These are phyloP conservation scores for Dacryopinax primogenitus DNA, from an alignment of 768 basidiomycete species.

Conservation along the genomic window DNA sequence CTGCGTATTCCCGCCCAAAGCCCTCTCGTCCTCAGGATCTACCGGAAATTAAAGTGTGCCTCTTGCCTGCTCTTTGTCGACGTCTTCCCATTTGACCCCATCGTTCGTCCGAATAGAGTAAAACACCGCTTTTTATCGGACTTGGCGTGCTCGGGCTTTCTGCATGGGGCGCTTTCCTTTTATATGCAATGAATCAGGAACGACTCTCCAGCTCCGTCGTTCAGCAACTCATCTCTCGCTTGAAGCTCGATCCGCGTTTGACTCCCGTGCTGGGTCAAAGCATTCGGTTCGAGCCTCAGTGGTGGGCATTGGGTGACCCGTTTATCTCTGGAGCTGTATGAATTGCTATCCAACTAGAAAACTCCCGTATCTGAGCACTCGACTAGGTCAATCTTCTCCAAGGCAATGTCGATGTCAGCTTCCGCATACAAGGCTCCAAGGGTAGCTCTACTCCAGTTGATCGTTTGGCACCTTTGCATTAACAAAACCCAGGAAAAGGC, in stretches of 20 bases:
- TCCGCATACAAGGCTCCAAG: constrained; percentile 59
- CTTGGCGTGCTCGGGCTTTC: constrained; percentile 41
- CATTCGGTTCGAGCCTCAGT: constrained; percentile 49
- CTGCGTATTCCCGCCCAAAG: not conserved
- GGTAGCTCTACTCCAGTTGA: constrained; percentile 28
- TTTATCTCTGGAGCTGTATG: constrained; percentile 54
- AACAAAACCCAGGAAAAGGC: constrained; percentile 40
- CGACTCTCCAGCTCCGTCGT: constrained; percentile 64
- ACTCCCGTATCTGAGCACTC: not conserved
- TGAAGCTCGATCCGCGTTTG: constrained; percentile 42
- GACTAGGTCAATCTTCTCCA: constrained; percentile 58
- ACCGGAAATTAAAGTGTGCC: constrained; percentile 13
- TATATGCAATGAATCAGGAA: constrained; percentile 62
- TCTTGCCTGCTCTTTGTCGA: not conserved
- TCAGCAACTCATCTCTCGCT: constrained; percentile 47
- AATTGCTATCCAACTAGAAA: constrained; percentile 14
- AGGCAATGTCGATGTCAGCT: constrained; percentile 66
- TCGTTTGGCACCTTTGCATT: not conserved
- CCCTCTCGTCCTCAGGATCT: constrained; percentile 4
- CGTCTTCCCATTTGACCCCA: not conserved
- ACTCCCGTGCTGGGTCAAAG: constrained; percentile 49
- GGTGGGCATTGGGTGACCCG: constrained; percentile 69
- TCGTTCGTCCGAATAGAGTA: not conserved
- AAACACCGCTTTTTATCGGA: constrained; percentile 36
- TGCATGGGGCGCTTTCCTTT: constrained; percentile 56